Evolutionary conservation across 1,139 yeast genomes (phyloP).

Genomic region (Yamadazyma sp.): DNA sequence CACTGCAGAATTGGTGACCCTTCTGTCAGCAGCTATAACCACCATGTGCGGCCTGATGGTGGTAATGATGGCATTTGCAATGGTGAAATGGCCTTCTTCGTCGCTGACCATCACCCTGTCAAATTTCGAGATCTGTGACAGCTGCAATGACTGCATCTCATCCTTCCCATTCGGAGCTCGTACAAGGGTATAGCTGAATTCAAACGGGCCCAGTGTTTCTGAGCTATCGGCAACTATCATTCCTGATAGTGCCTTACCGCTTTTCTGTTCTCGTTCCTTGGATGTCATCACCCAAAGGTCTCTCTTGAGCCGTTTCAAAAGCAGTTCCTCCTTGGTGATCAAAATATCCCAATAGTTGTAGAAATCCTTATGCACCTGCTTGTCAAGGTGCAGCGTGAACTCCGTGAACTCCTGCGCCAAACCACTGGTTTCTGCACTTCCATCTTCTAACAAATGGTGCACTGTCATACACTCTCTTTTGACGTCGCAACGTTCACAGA

Average conservation of each 20-base stretch:
- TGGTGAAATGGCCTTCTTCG: slow-evolving; percentile 73
- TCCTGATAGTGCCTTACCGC: slow-evolving; percentile 60
- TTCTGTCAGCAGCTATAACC: slow-evolving; percentile 49
- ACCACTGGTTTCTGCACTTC: slow-evolving; percentile 50
- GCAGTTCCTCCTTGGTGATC: slow-evolving; percentile 72
- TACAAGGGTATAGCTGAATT: slow-evolving; percentile 45
- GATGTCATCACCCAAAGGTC: slow-evolving; percentile 73
- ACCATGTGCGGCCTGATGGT: slow-evolving; percentile 30
- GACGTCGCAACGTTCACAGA: slow-evolving; percentile 70
- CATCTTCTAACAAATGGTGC: slow-evolving; percentile 60
- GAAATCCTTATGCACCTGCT: slow-evolving; percentile 46
- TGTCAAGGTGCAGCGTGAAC: slow-evolving; percentile 51
- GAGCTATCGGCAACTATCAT: slow-evolving; percentile 37
- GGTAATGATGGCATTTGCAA: slow-evolving; percentile 62
- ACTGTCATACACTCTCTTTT: slow-evolving; percentile 67
- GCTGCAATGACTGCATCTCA: slow-evolving; percentile 23
- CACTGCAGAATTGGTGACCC: slow-evolving; percentile 47
- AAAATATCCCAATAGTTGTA: slow-evolving; percentile 72
- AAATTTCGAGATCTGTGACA: slow-evolving; percentile 46
- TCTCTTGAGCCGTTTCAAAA: slow-evolving; percentile 50
- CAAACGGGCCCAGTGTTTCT: slow-evolving; percentile 19
- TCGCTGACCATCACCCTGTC: slow-evolving; percentile 76
- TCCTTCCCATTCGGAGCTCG: slow-evolving; percentile 19
- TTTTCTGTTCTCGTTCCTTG: slow-evolving; percentile 54
- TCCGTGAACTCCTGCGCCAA: slow-evolving; percentile 44